phyloP scores from a whole-genome alignment of 208 protist genomes.

The Trypanosoma congolense region DNA sequence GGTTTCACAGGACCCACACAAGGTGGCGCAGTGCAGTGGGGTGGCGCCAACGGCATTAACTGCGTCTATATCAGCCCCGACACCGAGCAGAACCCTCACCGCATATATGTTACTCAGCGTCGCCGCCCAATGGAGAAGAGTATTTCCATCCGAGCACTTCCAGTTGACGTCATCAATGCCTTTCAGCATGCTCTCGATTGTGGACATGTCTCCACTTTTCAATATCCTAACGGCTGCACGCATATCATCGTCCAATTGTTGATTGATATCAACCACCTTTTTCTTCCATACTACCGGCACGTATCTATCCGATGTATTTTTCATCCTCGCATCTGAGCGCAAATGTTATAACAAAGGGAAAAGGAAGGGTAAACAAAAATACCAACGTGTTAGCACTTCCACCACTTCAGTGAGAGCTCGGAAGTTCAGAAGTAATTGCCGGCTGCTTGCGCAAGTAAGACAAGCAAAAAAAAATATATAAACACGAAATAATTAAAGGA shows the following conservation, averaged over 20 bases:
- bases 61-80: constrained; percentile 31
- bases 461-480: no score
- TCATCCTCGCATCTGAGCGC: no score
- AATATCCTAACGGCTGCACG: constrained; percentile 31
- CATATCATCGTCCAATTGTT: constrained; percentile 15
- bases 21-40: constrained; percentile 55
- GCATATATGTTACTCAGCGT: constrained; percentile 34
- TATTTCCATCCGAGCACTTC: constrained; percentile 45
- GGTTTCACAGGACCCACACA: constrained; percentile 20
- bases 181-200: constrained; percentile 44
- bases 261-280: not conserved
- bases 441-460: no score
- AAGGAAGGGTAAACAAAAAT: not conserved
- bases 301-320: no score
- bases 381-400: no score
- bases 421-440: no score
- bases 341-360: not conserved
- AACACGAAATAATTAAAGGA: no score
- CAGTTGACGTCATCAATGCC: constrained; percentile 44
- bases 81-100: constrained; percentile 30
- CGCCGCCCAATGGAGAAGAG: constrained; percentile 67
- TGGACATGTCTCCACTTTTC: constrained; percentile 24
- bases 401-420: no score
- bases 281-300: constrained; percentile 12
- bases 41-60: constrained; percentile 42